Evolutionary conservation across 2,329 filamentous ascomycete genomes (phyloP).

Genomic region (Alternaria sp.): DNA sequence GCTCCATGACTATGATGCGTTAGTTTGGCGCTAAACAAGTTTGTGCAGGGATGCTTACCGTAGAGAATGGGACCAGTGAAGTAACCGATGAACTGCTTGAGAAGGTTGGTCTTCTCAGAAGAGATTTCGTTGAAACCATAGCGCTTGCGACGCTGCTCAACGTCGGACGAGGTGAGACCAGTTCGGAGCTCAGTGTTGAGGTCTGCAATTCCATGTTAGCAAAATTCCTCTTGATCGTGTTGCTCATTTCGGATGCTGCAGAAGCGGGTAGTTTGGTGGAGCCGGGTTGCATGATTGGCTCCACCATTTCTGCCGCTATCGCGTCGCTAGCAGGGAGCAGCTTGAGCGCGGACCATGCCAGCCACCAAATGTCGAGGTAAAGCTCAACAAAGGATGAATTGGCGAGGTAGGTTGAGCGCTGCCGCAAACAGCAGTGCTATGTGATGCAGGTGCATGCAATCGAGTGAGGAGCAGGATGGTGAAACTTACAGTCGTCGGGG

Average conservation of each 20-base stretch:
- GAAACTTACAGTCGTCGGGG: constrained; percentile 63
- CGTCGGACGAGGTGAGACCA: constrained; percentile 67
- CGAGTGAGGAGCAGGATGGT: neutral
- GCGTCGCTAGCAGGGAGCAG: constrained; percentile 18
- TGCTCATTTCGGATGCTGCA: constrained; percentile 16
- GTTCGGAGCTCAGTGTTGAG: constrained; percentile 72
- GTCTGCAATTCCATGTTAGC: constrained; percentile 55
- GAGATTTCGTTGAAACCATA: constrained; percentile 76
- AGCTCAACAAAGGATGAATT: constrained; percentile 20
- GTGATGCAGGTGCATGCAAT: neutral
- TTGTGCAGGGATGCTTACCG: constrained; percentile 62
- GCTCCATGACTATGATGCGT: constrained; percentile 71
- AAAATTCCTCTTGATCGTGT: constrained; percentile 5
- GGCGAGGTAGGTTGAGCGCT: neutral
- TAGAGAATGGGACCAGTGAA: constrained; percentile 81
- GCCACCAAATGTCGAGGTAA: constrained; percentile 18
- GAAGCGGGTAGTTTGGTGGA: constrained; percentile 28
- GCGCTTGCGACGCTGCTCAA: constrained; percentile 71
- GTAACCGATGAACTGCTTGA: constrained; percentile 78
- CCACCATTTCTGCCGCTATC: constrained; percentile 26
- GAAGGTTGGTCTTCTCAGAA: constrained; percentile 78
- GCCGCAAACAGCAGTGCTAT: neutral
- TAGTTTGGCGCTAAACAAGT: constrained; percentile 21
- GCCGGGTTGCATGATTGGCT: constrained; percentile 29
- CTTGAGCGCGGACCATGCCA: constrained; percentile 28